A percentile compares a stretch with the other conserved stretches of the same genome.
These are phyloP conservation scores for Chaetomium sp. DNA, from an alignment of 2,329 filamentous ascomycete genomes.

Conservation along the genomic window DNA sequence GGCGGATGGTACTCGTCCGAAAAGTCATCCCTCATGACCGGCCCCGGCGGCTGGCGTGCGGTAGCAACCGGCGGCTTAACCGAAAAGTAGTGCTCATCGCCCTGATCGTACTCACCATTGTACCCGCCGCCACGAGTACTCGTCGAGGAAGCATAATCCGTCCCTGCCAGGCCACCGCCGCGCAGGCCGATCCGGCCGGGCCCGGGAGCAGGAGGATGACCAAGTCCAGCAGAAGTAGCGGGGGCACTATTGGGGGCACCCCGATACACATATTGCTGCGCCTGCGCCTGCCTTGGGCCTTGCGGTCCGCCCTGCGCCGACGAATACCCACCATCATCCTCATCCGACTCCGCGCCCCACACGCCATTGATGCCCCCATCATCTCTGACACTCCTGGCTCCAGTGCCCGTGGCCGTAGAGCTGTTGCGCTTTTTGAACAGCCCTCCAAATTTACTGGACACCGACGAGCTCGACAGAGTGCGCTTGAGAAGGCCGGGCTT, in stretches of 20 bases:
- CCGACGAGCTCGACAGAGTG: slow-evolving; percentile 29
- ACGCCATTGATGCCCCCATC: slow-evolving; percentile 51
- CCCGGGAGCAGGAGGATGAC: background rate
- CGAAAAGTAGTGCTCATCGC: slow-evolving; percentile 54
- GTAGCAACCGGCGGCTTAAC: slow-evolving; percentile 25
- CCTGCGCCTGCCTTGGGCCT: background rate
- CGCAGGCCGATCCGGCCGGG: slow-evolving; percentile 24
- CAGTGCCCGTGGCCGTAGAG: background rate
- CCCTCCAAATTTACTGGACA: slow-evolving; percentile 17
- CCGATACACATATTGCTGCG: background rate
- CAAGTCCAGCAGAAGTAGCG: background rate
- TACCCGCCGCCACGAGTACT: slow-evolving; percentile 27
- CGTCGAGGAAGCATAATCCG: background rate
- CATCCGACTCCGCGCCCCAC: slow-evolving; percentile 42
- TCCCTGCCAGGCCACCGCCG: slow-evolving; percentile 23
- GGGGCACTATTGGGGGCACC: too few relatives aligned
- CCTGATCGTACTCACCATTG: slow-evolving; percentile 43
- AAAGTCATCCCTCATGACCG: background rate
- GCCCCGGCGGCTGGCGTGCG: slow-evolving; percentile 17
- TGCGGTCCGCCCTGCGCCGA: background rate
- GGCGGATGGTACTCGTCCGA: background rate
- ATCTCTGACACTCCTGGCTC: slow-evolving; percentile 35
- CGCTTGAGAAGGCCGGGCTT: slow-evolving; percentile 19
- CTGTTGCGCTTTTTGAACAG: slow-evolving; percentile 39
- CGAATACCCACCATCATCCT: slow-evolving; percentile 26